Conservation (phyloP, 495 filamentous ascomycete species). For the Apodospora peruviana region DNA sequence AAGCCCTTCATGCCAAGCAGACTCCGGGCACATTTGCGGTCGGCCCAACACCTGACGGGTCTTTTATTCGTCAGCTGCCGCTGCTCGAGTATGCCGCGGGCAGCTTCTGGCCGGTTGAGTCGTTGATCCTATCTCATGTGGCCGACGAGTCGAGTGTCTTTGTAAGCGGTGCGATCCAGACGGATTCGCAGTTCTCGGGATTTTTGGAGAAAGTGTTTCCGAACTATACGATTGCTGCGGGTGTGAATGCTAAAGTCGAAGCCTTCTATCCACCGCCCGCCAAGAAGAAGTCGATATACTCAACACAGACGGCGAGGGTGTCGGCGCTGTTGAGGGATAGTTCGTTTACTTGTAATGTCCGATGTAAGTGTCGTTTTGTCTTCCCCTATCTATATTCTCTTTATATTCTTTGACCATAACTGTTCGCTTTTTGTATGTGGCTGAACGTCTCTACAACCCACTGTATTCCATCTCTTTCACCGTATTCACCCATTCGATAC, state of each 20-base stretch:
- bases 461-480: neutral
- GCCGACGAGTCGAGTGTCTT: constrained; percentile 36
- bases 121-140: constrained; percentile 35
- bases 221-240: constrained; percentile 25
- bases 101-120: constrained; percentile 38
- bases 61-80: constrained; percentile 40
- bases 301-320: constrained; percentile 25
- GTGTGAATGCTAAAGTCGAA: constrained; percentile 26
- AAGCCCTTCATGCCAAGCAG: constrained; percentile 23
- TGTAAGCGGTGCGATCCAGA: constrained; percentile 38
- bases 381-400: neutral
- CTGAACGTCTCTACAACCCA: neutral
- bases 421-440: too few species aligned
- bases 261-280: constrained; percentile 26
- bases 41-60: constrained; percentile 41
- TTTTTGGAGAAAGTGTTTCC: constrained; percentile 40
- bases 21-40: constrained; percentile 37
- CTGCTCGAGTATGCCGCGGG: constrained; percentile 37
- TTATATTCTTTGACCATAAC: neutral
- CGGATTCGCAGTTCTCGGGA: constrained; percentile 47
- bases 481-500: neutral
- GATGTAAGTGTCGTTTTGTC: constrained; percentile 14
- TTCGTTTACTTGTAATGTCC: constrained; percentile 36
- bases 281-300: constrained; percentile 16
- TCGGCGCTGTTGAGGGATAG: constrained; percentile 29